Percentiles rank a stretch among this genome's conserved stretches.
Conservation (phyloP, 371 early-diverging fungal species). For the Mortierella sp. region DNA sequence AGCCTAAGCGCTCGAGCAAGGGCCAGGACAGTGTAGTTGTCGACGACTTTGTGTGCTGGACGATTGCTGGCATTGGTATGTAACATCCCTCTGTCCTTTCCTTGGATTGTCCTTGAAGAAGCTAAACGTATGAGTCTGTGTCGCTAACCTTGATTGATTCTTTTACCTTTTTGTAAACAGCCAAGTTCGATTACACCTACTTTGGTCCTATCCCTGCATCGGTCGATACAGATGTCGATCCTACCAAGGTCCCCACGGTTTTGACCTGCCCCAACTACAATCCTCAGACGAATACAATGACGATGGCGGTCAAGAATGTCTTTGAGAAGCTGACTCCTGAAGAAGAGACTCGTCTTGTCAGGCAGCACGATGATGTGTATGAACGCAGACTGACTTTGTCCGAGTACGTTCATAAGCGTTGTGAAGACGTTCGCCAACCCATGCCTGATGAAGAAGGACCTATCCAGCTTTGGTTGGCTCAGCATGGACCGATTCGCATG, state of each 20-base stretch:
- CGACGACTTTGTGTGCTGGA: constrained; percentile 83
- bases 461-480: constrained; percentile 51
- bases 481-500: constrained; percentile 53
- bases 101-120: not conserved
- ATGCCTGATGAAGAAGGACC: constrained; percentile 54
- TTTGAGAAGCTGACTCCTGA: constrained; percentile 41
- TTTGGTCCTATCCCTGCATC: constrained; percentile 55
- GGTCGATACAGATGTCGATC: constrained; percentile 42
- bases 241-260: constrained; percentile 44
- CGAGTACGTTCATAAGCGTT: constrained; percentile 51
- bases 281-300: constrained; percentile 41
- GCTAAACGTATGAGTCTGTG: not conserved
- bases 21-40: constrained; percentile 53
- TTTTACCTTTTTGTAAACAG: constrained; percentile 30
- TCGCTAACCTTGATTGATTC: not conserved
- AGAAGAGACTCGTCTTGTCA: constrained; percentile 34
- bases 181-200: constrained; percentile 65
- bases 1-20: constrained; percentile 27
- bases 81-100: not conserved
- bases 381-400: constrained; percentile 48
- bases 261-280: constrained; percentile 40
- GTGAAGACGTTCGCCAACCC: constrained; percentile 50
- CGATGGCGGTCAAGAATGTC: constrained; percentile 54
- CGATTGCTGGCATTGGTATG: constrained; percentile 75
- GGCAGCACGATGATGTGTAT: constrained; percentile 42